phyloP scores from a whole-genome alignment of 2,329 filamentous ascomycete species.

The Truncatella angustata region DNA sequence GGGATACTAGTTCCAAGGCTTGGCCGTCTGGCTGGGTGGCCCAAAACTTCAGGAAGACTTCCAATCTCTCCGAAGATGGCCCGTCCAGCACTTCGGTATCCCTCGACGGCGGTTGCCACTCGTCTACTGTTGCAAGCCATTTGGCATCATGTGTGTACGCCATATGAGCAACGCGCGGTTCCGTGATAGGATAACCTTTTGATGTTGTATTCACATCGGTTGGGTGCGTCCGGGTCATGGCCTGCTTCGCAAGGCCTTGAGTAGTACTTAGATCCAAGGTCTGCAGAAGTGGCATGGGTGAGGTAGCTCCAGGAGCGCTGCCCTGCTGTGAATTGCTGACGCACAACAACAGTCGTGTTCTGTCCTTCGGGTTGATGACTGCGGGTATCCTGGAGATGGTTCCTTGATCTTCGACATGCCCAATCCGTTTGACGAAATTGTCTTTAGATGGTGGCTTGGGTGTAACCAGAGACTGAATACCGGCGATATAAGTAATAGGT shows the following conservation, averaged over 20 bases:
- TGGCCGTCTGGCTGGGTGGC: constrained; percentile 48
- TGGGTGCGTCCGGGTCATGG: constrained; percentile 81
- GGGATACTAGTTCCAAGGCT: constrained; percentile 72
- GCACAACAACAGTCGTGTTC: constrained; percentile 66
- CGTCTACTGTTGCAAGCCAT: constrained; percentile 90
- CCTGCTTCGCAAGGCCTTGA: constrained; percentile 80
- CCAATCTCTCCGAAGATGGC: constrained; percentile 51
- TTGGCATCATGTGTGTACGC: constrained; percentile 76
- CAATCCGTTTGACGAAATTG: constrained; percentile 51
- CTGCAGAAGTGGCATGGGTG: constrained; percentile 66
- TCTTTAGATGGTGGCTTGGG: constrained; percentile 50
- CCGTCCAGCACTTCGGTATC: constrained; percentile 62
- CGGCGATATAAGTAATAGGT: constrained; percentile 79
- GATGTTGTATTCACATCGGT: constrained; percentile 77
- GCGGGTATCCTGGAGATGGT: constrained; percentile 53
- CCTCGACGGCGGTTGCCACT: constrained; percentile 74
- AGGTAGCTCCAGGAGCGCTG: constrained; percentile 46
- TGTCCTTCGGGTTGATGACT: constrained; percentile 58
- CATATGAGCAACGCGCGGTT: constrained; percentile 75
- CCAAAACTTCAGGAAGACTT: constrained; percentile 93
- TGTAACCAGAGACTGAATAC: constrained; percentile 68
- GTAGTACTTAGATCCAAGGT: constrained; percentile 81
- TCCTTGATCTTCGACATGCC: constrained; percentile 41
- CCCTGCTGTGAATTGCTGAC: constrained; percentile 62
- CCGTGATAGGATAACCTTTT: constrained; percentile 67